Conservation (phyloP, 257 asterid species). For the Rehmannia glutinosa region DNA sequence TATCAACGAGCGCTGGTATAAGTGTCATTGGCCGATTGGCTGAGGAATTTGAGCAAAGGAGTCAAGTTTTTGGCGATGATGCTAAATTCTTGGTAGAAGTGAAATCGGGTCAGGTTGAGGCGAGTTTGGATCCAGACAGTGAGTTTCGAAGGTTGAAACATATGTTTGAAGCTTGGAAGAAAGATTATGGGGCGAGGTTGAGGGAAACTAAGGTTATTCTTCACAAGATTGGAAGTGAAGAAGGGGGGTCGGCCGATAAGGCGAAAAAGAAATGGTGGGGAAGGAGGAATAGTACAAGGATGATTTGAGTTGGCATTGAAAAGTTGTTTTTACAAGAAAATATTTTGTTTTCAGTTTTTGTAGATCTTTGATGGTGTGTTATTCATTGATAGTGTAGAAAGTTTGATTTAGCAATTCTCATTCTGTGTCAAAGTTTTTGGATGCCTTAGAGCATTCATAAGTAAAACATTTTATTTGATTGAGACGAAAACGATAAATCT, state of each 20-base stretch:
- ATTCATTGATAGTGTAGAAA: background rate
- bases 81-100: slow-evolving; percentile 83
- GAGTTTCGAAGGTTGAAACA: slow-evolving; percentile 73
- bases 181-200: slow-evolving; percentile 67
- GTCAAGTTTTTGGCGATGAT: slow-evolving; percentile 79
- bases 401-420: background rate
- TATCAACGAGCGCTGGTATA: slow-evolving; percentile 43
- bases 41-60: slow-evolving; percentile 82
- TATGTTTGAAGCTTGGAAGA: slow-evolving; percentile 86
- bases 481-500: background rate
- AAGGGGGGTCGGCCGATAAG: slow-evolving; percentile 37
- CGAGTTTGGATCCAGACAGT: slow-evolving; percentile 64
- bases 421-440: background rate
- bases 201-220: slow-evolving; percentile 77
- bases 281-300: slow-evolving; percentile 58
- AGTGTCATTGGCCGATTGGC: slow-evolving; percentile 72
- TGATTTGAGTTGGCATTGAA: background rate
- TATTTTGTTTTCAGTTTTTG: no score
- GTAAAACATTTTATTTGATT: background rate
- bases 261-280: slow-evolving; percentile 81
- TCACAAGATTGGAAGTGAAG: slow-evolving; percentile 58
- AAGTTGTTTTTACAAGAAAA: background rate
- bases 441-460: background rate
- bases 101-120: slow-evolving; percentile 75
- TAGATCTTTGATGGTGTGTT: background rate